Base-by-base conservation (phyloP, 495 filamentous ascomycete genomes). In the Penicillium bovifimosum region DNA sequence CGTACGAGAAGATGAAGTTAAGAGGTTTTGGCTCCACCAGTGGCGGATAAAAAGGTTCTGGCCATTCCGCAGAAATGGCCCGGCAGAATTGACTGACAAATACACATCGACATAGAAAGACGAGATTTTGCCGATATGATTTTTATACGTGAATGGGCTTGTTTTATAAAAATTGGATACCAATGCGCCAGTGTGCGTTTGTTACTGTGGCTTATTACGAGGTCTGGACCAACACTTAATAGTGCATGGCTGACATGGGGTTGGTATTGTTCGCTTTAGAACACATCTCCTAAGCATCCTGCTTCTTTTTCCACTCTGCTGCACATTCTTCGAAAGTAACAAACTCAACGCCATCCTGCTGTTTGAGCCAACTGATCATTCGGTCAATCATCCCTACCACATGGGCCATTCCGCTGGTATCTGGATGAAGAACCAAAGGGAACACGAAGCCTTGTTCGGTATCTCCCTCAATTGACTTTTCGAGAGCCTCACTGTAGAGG, bases 391-490 rank as follows among this genome's bases (percentile, higher is more conserved):
- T 83, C 0, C 77, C 75, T 60, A 81, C 76, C 9, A 84, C 72
- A 72, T 84, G 80, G 26, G 80, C 75, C 79, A 80, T 84, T 7
- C 80, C 80, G 57, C 77, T 80, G 9, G 78, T 82, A 67, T 84
- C 79, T 16, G 80, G 80, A 63, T 84, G 80, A 69, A 80, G 59
- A 14, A 81, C 55, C 32, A 84, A 56, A 27, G 74, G 72, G 46
- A 80, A 79, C 3, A 81, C 62, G 2, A 53, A 53, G 20, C 50
- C 50, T 17, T 53, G 41, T 5, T 34, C 28, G 20, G 63, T 61
- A 14, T 69, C 65, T 10, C 59, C 58, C 33, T 69, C 69, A 14
- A 75, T 67, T 14, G 71, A 65, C 9, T 66, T 62, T 26, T 50
- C 48, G 2, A 50, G 48, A 9, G 48, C 48, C 13, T 50, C 48